phyloP scores from a whole-genome alignment of 2,329 filamentous ascomycete genomes.

The Aspergillus ustus region DNA sequence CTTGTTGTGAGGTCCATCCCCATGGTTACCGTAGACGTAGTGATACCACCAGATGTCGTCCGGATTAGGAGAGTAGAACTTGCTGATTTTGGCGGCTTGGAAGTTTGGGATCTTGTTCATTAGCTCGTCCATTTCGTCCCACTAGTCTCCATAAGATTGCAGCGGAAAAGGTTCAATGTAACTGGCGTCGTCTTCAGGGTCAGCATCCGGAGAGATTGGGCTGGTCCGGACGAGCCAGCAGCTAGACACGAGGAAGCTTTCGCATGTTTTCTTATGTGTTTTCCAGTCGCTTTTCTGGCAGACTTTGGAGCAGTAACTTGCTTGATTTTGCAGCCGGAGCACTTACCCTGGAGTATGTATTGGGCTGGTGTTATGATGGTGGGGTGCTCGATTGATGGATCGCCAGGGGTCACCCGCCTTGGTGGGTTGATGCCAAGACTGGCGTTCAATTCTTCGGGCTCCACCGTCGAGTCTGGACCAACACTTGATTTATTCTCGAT shows the following conservation, averaged over 20 bases:
- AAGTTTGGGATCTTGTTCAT: not conserved
- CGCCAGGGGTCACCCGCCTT: too few species aligned
- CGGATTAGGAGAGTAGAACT: slow-evolving; percentile 15
- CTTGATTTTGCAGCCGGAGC: slow-evolving; percentile 4
- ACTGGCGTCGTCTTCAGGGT: slow-evolving; percentile 5
- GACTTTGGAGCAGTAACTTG: slow-evolving; percentile 8
- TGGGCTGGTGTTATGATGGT: not conserved
- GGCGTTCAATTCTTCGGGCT: too few species aligned
- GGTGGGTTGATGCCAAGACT: too few species aligned
- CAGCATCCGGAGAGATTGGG: not conserved
- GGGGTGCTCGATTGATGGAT: too few species aligned
- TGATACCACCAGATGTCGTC: slow-evolving; percentile 5
- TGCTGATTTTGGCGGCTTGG: not conserved
- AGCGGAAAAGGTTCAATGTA: slow-evolving; percentile 17
- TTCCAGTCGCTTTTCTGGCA: slow-evolving; percentile 13
- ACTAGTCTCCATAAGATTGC: slow-evolving; percentile 10
- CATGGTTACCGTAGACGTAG: slow-evolving; percentile 1
- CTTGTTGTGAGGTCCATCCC: not conserved
- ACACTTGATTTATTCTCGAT: not conserved
- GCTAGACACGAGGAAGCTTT: not conserved
- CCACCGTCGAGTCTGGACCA: not conserved
- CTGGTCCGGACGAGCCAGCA: slow-evolving; percentile 13
- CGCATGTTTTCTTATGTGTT: slow-evolving; percentile 4
- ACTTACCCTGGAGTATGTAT: not conserved
- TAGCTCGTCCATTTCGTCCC: not conserved